phyloP scores from a whole-genome alignment of 2,329 filamentous ascomycete genomes.

The Ascochyta fabae region DNA sequence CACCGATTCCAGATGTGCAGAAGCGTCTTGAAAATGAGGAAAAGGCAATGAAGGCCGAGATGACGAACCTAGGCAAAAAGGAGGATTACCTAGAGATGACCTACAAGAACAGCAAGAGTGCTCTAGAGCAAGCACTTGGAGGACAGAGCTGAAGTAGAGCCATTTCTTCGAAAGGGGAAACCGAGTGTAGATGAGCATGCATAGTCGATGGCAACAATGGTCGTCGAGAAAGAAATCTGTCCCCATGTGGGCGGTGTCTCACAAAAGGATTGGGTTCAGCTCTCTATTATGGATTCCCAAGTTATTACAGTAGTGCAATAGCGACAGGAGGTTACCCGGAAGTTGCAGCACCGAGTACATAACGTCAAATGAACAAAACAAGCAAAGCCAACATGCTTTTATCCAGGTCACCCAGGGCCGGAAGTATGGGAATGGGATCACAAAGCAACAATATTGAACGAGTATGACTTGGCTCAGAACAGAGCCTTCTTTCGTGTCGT shows the following conservation, averaged over 20 bases:
- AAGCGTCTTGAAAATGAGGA: slow-evolving; percentile 78
- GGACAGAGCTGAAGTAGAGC: slow-evolving; percentile 13
- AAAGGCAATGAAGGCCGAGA: slow-evolving; percentile 76
- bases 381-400: not conserved
- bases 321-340: not conserved
- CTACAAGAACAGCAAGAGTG: slow-evolving; percentile 89
- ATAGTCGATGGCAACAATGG: too few species aligned
- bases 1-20: slow-evolving; percentile 75
- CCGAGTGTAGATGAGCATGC: not conserved
- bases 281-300: not conserved
- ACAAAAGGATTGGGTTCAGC: not conserved
- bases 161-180: not conserved
- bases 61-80: slow-evolving; percentile 83
- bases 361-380: not conserved
- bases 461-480: not conserved
- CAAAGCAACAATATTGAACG: not conserved
- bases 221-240: not conserved
- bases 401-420: not conserved
- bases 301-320: not conserved
- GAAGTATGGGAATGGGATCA: not conserved
- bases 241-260: not conserved
- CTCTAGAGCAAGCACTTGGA: slow-evolving; percentile 87
- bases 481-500: not conserved
- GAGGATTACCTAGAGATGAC: slow-evolving; percentile 94
- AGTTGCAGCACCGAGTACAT: not conserved